Evolutionary conservation across 2,329 filamentous ascomycete species (phyloP), one percentile per base, ranked within the genome.

Genomic region (Huntiella decipiens): DNA sequence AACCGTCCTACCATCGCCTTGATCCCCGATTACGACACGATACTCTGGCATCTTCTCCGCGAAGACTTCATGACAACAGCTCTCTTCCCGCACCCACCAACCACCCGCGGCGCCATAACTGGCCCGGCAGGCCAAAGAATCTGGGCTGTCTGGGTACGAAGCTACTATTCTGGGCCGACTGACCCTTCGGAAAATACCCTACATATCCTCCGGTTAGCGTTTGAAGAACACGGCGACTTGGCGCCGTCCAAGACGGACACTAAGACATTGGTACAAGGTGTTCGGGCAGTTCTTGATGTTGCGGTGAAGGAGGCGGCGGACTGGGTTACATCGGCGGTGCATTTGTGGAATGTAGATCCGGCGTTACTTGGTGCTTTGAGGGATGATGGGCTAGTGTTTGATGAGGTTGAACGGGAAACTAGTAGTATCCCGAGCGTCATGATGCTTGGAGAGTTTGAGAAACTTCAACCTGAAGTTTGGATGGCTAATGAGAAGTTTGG

Each of bases 321-420:
- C 47, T 93, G 83, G 80, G 65, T 71, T 38, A 74, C 84, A 63
- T 66, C 68, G 36, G 68, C 74, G 39, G 73, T 94, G 3, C 72
- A 86, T 57, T 65, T 88, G 44, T 96, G 88, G 88, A 93, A 91
- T 56, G 86, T 87, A 0, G 71, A 70, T 3, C 63, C 71, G 5
- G 54, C 68, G 51, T 57, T 77, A 19, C 58, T 58, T 56, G 51
- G 58, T 12, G 54, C 79, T 36, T 60, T 77, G 35, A 56, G 55
- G 19, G 53, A 53, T 11, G 60, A 63, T 2, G 66, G 66, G 6
- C 53, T 84, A 12, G 57, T 68, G 15, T 64, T 71, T 46, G 56
- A 62, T 28, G 62, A 63, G 48, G 66, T 74, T 0, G 65, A 71
- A 2, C 64, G 82, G 32, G 73, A 85, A 46, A 62, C 60, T 43